These are phyloP conservation scores for Penicillium paneum DNA, from an alignment of 2,329 filamentous ascomycete genomes.

Conservation along the genomic window DNA sequence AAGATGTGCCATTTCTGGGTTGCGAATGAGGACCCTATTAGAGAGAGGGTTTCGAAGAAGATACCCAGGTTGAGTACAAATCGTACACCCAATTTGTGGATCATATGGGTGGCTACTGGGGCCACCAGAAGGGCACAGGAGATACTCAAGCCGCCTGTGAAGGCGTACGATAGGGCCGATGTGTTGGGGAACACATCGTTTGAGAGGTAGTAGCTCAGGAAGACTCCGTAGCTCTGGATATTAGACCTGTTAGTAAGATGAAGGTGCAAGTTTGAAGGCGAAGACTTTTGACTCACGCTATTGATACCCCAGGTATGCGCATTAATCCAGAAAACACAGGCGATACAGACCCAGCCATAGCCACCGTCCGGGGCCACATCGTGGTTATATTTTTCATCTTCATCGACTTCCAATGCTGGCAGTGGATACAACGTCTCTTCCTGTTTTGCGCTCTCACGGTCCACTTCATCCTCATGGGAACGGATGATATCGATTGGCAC, in stretches of 20 bases:
- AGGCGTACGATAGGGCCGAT: conserved; percentile 56
- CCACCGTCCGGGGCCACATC: conserved; percentile 53
- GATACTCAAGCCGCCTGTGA: conserved; percentile 59
- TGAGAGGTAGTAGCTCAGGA: conserved; percentile 58
- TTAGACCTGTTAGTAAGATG: background rate
- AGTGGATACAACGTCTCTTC: conserved; percentile 11
- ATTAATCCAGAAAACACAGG: conserved; percentile 57
- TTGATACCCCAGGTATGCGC: conserved; percentile 75
- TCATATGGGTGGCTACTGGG: conserved; percentile 54
- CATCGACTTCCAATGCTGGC: conserved; percentile 8
- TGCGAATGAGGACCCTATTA: conserved; percentile 58
- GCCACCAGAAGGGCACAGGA: conserved; percentile 57
- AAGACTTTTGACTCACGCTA: conserved; percentile 45
- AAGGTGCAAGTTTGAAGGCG: too few species aligned
- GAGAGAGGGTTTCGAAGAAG: conserved; percentile 52
- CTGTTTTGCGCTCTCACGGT: conserved; percentile 5
- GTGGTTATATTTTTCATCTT: conserved; percentile 32
- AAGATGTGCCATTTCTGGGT: conserved; percentile 59
- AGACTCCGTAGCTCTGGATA: conserved; percentile 52
- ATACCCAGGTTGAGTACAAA: conserved; percentile 56
- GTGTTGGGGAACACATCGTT: conserved; percentile 55
- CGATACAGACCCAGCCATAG: conserved; percentile 62
- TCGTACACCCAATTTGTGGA: conserved; percentile 52
- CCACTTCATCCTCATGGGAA: conserved; percentile 17
- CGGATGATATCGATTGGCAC: conserved; percentile 31